Base-by-base conservation (phyloP, 306 rosid genomes). In the Trifolium dubium region DNA sequence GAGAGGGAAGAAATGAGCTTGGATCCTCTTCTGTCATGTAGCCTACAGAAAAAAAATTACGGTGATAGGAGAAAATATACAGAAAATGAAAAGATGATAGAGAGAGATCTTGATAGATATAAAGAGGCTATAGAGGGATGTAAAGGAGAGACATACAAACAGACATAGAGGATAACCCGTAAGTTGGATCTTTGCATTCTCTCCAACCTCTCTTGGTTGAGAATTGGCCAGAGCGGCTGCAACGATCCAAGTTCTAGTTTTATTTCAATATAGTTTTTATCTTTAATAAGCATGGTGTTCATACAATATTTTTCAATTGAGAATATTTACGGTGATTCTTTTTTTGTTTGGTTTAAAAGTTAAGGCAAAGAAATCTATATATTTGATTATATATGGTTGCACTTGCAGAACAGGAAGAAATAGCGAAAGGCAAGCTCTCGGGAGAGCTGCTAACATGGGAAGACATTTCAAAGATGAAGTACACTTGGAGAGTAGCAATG, bases 381-480 rank as follows among this genome's bases (percentile, higher is more conserved):
- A 53, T 72, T 23, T 64, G 59, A 55, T 55, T 55, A 28, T 46
- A 12, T 69, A 12, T 65, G 79, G 35, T 69, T 86, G 41, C 82
- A 76, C 23, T 71, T 86, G 44, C 85, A 93, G 98, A 93, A 68
- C 89, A 90, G 7, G 87, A 90, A 83, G 90, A 86, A 73, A 86
- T 87, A 82, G 88, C 77, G 13, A 77, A 69, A 83, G 77, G 79
- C 77, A 90, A 90, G 88, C 10, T 6, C 11, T 32, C 75, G 4
- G 89, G 89, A 46, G 89, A 87, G 72, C 15, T 81, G 10, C 82
- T 92, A 41, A 89, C 85, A 0, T 93, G 96, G 95, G 87, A 87
- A 82, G 97, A 93, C 84, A 84, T 90, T 65, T 64, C 84, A 64
- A 83, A 89, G 83, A 93, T 90, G 98, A 93, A 87, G 87, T 86